A percentile compares a stretch with the other conserved stretches of the same genome.
Conservation (phyloP, 2,329 filamentous ascomycete genomes). For the Claviceps sp. region DNA sequence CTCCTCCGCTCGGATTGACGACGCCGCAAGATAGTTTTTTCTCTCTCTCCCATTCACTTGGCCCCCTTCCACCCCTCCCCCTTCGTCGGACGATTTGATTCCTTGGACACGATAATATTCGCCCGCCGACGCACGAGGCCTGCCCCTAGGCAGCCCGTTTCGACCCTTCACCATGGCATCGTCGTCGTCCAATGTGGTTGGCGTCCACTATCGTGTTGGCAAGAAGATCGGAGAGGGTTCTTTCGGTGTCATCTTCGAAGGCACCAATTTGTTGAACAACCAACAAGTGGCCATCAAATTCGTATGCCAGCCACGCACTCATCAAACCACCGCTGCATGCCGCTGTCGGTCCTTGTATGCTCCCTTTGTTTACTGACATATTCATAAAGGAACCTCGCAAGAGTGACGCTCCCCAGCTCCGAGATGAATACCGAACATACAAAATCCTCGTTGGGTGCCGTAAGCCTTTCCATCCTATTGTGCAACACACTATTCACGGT, state of each 20-base stretch:
- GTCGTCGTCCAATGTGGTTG: conserved; percentile 90
- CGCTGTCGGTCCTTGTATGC: neutral
- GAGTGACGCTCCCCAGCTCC: conserved; percentile 92
- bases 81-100: neutral
- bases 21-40: conserved; percentile 4
- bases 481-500: neutral
- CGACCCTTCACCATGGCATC: conserved; percentile 52
- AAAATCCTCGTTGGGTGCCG: conserved; percentile 98
- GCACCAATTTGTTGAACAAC: conserved; percentile 96
- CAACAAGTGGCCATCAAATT: conserved; percentile 99
- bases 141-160: conserved; percentile 3
- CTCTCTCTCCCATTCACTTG: neutral
- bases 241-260: conserved; percentile 97
- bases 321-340: neutral
- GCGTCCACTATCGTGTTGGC: conserved; percentile 95
- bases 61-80: neutral
- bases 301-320: conserved; percentile 42
- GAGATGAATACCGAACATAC: conserved; percentile 98
- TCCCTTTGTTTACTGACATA: conserved; percentile 1
- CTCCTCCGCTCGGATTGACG: conserved; percentile 6
- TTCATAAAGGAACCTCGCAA: conserved; percentile 75
- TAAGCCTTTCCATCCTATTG: conserved; percentile 36
- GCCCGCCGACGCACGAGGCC: conserved; percentile 4
- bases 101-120: conserved; percentile 1
- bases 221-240: conserved; percentile 99